Evolutionary conservation across 495 filamentous ascomycete genomes (phyloP).

Genomic region (Margaritispora aquatica): DNA sequence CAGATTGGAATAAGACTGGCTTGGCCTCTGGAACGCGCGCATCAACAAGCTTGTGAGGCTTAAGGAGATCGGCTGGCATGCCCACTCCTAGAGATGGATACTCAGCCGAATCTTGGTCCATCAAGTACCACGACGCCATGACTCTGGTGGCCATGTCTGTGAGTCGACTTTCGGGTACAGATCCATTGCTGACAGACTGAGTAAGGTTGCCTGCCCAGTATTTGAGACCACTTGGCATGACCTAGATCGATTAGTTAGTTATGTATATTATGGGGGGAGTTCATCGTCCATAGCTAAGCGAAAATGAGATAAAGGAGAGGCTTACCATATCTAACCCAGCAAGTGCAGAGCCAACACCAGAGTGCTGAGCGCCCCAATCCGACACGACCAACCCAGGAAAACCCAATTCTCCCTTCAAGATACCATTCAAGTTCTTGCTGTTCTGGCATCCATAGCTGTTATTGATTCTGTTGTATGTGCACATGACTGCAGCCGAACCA

Average conservation of each 20-base stretch:
- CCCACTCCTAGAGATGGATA: slow-evolving; percentile 38
- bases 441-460: slow-evolving; percentile 61
- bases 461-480: slow-evolving; percentile 63
- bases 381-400: slow-evolving; percentile 59
- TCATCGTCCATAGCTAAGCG: no score
- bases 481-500: slow-evolving; percentile 58
- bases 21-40: slow-evolving; percentile 37
- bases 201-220: slow-evolving; percentile 29
- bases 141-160: slow-evolving; percentile 20
- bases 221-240: slow-evolving; percentile 55
- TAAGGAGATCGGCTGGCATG: slow-evolving; percentile 43
- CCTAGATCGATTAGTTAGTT: not conserved
- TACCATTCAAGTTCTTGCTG: slow-evolving; percentile 50
- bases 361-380: slow-evolving; percentile 66
- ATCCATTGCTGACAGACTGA: slow-evolving; percentile 40
- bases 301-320: slow-evolving; percentile 32
- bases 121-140: slow-evolving; percentile 46
- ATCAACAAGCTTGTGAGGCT: slow-evolving; percentile 45
- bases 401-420: slow-evolving; percentile 61
- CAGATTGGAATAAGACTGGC: slow-evolving; percentile 36
- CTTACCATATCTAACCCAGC: slow-evolving; percentile 93
- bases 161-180: slow-evolving; percentile 33
- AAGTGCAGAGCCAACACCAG: slow-evolving; percentile 66
- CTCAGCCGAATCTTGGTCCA: slow-evolving; percentile 27
- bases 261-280: no score